Base-by-base conservation (phyloP, 108 stramenopile species). In the Ochromonas danica region DNA sequence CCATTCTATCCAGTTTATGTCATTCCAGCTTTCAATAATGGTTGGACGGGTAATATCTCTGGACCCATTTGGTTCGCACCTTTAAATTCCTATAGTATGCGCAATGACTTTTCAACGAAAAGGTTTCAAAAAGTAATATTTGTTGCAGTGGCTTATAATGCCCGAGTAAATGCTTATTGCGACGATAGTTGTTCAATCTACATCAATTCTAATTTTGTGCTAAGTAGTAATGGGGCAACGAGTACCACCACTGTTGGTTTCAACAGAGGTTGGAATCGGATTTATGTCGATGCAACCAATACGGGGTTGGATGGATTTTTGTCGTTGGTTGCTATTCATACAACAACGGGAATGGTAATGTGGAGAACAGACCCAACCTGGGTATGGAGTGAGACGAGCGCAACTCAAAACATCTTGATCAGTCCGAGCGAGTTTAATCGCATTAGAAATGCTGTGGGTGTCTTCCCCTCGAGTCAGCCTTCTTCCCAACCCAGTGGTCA, bases 51-150 rank as follows among this genome's bases (percentile, higher is more conserved):
- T n/a, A n/a, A n/a, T n/a, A n/a, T n/a, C n/a, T n/a, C n/a, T n/a
- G n/a, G n/a, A n/a, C n/a, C n/a, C n/a, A n/a, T n/a, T n/a, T n/a
- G n/a, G n/a, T n/a, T n/a, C n/a, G n/a, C n/a, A n/a, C n/a, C n/a
- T n/a, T n/a, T n/a, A 57, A 57, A 57, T 57, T 57, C 51, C 51
- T 57, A 57, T 57, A 57, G 51, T 57, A 57, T 57, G 51, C 51
- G 51, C 51, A 57, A 57, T 57, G 51, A 57, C 51, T 57, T 57
- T 57, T 57, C 51, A 57, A 57, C n/a, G n/a, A n/a, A n/a, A n/a
- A n/a, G n/a, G n/a, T n/a, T n/a, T n/a, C n/a, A n/a, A n/a, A n/a
- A n/a, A 57, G 51, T 57, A 57, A 57, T 57, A 57, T 57, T 57
- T 57, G 51, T 57, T 57, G 51, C 51, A 57, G 51, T 57, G 51